Evolutionary conservation across 352 stramenopile species (phyloP), one percentile per base, ranked within the genome.

Genomic region (Phytophthora rubi): DNA sequence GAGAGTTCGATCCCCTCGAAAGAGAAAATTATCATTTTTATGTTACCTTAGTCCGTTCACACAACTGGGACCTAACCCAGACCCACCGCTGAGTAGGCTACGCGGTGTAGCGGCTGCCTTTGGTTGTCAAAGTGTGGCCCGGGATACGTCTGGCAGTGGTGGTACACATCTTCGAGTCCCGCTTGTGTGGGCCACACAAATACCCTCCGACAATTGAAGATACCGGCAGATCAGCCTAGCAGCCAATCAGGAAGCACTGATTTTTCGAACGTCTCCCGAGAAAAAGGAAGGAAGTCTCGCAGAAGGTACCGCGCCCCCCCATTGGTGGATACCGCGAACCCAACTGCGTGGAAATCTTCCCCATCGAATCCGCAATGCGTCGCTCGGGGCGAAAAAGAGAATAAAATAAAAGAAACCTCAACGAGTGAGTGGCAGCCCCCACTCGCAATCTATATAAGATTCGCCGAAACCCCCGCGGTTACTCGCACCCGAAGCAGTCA

Each of bases 381-480:
- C 60, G 44, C 33, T 39, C 33, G 33, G 47, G 12, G 44, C 28
- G 55, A 65, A 70, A 73, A 73, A 76, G 45, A 71, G 63, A 74
- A 74, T 49, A 53, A 70, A 68, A 64, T 51, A 62, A 69, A 66
- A 62, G 53, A 69, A 66, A 59, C 54, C 59, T 42, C 12, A 44
- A 33, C 52, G 18, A 55, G 42, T 51, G 54, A 63, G 55, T 68
- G 67, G 55, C 58, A 54, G 44, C 42, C 63, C 62, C 53, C 70
- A 68, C 52, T 75, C 56, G 62, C 23, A 26, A 26, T 26, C 61
- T 70, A 21, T 21, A 21, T 21, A 78, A 76, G 62, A 75, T 79
- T 75, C 67, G 53, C 59, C 44, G 63, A 75, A 71, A 62, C 70
- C 47, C 60, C 64, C 52, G 30, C 61, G 35, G 42, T 65, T 64